Evolutionary conservation across 2,329 filamentous ascomycete species (phyloP).

Genomic region (Penicillium rolfsii): DNA sequence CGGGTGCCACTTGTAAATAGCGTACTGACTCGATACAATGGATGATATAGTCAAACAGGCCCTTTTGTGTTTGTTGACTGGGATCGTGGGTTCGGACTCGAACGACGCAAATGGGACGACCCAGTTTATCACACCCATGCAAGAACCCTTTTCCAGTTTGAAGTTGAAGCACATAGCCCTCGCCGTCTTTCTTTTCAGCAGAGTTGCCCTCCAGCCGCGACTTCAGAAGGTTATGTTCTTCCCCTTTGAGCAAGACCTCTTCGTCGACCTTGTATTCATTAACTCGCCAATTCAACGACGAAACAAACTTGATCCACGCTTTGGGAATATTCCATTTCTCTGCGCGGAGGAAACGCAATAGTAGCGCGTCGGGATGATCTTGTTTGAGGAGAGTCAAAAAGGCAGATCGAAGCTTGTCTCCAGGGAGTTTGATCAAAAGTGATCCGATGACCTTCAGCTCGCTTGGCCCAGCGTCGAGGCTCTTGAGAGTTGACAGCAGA

Average conservation of each 20-base stretch:
- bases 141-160: constrained; percentile 47
- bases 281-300: constrained; percentile 45
- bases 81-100: constrained; percentile 41
- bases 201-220: constrained; percentile 30
- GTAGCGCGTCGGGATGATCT: constrained; percentile 46
- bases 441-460: constrained; percentile 28
- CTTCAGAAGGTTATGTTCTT: constrained; percentile 35
- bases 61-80: constrained; percentile 37
- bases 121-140: constrained; percentile 42
- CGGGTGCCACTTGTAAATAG: constrained; percentile 31
- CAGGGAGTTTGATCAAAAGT: constrained; percentile 29
- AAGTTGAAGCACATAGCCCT: constrained; percentile 43
- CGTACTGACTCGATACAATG: constrained; percentile 47
- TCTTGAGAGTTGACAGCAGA: constrained; percentile 17
- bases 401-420: constrained; percentile 20
- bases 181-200: constrained; percentile 26
- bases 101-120: constrained; percentile 45
- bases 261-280: constrained; percentile 37
- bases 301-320: constrained; percentile 46
- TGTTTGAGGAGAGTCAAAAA: constrained; percentile 32
- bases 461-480: constrained; percentile 10
- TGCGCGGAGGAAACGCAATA: constrained; percentile 47
- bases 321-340: constrained; percentile 48
- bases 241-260: constrained; percentile 40
- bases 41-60: constrained; percentile 45